These are phyloP conservation scores for Thymus quinquecostatus DNA, from an alignment of 257 asterid species.

Conservation along the genomic window DNA sequence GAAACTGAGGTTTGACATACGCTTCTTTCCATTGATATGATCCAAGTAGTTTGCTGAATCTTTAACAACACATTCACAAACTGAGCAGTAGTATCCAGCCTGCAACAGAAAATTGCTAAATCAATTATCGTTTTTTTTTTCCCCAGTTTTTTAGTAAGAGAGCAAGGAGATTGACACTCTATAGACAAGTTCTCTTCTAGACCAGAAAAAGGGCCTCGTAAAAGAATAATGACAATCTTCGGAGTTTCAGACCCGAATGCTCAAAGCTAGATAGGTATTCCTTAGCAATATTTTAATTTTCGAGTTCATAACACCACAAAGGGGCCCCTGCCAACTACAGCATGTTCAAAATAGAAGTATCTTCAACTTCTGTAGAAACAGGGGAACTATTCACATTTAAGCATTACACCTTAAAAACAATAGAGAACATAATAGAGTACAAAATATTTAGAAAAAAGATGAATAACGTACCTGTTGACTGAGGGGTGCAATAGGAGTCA, in stretches of 20 bases:
- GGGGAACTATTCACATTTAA: neutral
- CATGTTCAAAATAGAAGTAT: neutral
- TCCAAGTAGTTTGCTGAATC: conserved; percentile 99
- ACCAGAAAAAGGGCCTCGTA: neutral
- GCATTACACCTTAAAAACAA: neutral
- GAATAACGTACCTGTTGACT: conserved; percentile 88
- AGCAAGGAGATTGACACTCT: conserved; percentile 2
- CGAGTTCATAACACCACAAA: conserved; percentile 4
- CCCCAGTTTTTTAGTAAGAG: neutral
- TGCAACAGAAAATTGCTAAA: conserved; percentile 46
- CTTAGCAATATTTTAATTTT: neutral
- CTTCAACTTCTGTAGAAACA: conserved; percentile 15
- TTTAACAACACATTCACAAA: conserved; percentile 97
- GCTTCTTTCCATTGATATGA: conserved; percentile 99
- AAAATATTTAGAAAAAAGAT: conserved; percentile 12
- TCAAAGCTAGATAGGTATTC: neutral
- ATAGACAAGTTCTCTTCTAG: conserved; percentile 13
- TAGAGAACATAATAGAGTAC: conserved; percentile 4
- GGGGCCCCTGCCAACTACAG: conserved; percentile 15
- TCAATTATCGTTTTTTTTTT: neutral
- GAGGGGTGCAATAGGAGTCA: conserved; percentile 96
- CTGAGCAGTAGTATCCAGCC: conserved; percentile 99
- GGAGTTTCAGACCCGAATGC: neutral
- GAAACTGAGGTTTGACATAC: conserved; percentile 49
- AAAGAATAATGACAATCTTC: neutral